phyloP scores from a whole-genome alignment of 108 stramenopile genomes.

The Nitzschia palea region DNA sequence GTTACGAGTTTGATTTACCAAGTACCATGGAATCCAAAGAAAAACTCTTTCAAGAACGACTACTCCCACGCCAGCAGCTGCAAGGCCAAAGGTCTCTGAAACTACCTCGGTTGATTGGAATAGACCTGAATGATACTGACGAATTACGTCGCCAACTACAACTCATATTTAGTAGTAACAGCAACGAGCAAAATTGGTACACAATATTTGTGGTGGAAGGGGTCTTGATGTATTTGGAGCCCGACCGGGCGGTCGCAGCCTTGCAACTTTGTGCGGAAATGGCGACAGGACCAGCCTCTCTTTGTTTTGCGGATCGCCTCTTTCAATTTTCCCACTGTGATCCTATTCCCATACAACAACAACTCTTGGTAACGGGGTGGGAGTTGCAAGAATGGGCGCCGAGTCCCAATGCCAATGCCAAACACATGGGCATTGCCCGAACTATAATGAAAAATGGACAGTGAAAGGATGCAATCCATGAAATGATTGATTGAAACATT shows the following conservation, averaged over 20 bases:
- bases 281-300: background rate
- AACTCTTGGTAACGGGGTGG: background rate
- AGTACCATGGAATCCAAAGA: background rate
- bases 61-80: background rate
- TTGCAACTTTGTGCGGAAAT: background rate
- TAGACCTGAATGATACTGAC: constrained; percentile 1
- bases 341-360: background rate
- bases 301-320: background rate
- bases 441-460: background rate
- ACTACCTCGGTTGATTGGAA: background rate
- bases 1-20: constrained; percentile 3
- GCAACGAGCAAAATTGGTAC: background rate
- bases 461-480: too few species aligned
- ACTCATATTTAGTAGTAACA: background rate
- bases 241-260: background rate
- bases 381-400: background rate
- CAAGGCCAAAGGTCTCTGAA: background rate
- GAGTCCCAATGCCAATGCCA: constrained; percentile 2
- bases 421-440: constrained; percentile 1
- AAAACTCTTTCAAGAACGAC: background rate
- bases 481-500: too few species aligned
- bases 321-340: background rate
- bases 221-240: constrained; percentile 1
- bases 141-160: background rate
- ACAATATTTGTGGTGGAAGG: constrained; percentile 15